Base-by-base conservation (phyloP, 805 yeast species). In the Kuraishia piskuri region DNA sequence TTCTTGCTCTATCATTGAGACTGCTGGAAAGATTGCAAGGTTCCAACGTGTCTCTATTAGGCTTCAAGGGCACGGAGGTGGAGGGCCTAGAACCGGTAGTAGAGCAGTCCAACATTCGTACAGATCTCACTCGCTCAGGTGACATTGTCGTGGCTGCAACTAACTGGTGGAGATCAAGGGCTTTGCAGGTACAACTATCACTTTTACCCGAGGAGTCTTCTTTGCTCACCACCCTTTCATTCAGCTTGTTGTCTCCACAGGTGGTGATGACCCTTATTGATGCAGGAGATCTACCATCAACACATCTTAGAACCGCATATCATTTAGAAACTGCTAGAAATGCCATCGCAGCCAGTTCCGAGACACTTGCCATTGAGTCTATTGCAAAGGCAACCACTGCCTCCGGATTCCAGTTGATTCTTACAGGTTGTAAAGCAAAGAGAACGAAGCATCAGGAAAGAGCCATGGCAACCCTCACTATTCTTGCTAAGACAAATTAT, bases 401-500 rank as follows among this genome's bases (percentile, higher is more conserved):
- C 10, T 81, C 90, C 0, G 77, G 80, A 1, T 74, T 90, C 49
- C 71, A 78, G 50, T 78, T 84, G 58, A 78, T 84, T 0, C 69
- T 92, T 49, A 87, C 97, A 1, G 98, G 98, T 59, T 88, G 94
- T 53, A 83, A 83, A 59, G 97, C 96, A 9, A 86, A 83, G 64
- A 76, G 94, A 63, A 92, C 98, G 3, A 88, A 88, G 66, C 88
- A 73, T 65, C 98, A 92, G 69, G 76, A 76, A 50, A 76, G 73
- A 36, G 80, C 84, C n/a, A 79, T 85, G 23, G 79, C 96, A 0
- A 82, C 89, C 45, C 76, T 92, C 55, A 78, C 91, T 17, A 79
- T 90, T 23, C 68, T 92, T 21, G 98, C 98, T 1, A 77, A 80
- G 53, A 74, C 80, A 50, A 63, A 69, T 22, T 64, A 62, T 1